These are phyloP conservation scores for Rosa rugosa DNA, from an alignment of 306 rosid genomes.

Conservation along the genomic window DNA sequence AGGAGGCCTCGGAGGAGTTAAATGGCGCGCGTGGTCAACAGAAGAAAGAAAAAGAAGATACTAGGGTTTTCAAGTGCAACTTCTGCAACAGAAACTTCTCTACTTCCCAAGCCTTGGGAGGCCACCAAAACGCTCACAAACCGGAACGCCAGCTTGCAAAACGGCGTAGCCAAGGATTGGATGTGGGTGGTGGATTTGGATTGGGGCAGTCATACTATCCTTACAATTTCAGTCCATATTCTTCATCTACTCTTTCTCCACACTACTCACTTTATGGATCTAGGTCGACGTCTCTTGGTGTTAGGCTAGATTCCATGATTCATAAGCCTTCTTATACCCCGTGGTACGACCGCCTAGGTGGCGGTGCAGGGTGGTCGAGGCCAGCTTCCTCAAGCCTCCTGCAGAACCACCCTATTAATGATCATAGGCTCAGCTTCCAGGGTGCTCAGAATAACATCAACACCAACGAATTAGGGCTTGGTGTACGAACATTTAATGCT, in stretches of 20 bases:
- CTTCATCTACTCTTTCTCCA: background rate
- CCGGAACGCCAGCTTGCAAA: background rate
- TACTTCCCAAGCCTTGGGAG: slow-evolving; percentile 3
- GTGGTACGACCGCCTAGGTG: background rate
- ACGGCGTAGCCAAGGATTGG: background rate
- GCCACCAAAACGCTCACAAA: slow-evolving; percentile 6
- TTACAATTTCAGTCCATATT: background rate
- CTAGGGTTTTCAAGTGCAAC: slow-evolving; percentile 9
- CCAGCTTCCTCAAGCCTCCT: slow-evolving; percentile 7
- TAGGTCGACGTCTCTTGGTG: background rate
- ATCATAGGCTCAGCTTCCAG: background rate
- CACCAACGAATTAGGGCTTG: background rate
- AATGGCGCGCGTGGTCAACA: background rate
- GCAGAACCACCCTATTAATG: background rate
- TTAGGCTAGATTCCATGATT: background rate
- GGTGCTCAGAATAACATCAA: background rate
- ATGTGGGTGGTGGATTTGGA: background rate
- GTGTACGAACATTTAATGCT: background rate
- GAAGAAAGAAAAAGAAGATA: background rate
- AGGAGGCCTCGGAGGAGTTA: background rate
- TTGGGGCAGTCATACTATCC: background rate
- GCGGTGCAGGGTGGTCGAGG: background rate
- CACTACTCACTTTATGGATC: slow-evolving; percentile 5
- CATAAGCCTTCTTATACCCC: slow-evolving; percentile 5
- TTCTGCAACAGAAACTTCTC: slow-evolving; percentile 13